Percentiles rank a stretch among this genome's conserved stretches.
These are phyloP conservation scores for Aspergillus felis DNA, from an alignment of 2,329 filamentous ascomycete genomes.

Conservation along the genomic window DNA sequence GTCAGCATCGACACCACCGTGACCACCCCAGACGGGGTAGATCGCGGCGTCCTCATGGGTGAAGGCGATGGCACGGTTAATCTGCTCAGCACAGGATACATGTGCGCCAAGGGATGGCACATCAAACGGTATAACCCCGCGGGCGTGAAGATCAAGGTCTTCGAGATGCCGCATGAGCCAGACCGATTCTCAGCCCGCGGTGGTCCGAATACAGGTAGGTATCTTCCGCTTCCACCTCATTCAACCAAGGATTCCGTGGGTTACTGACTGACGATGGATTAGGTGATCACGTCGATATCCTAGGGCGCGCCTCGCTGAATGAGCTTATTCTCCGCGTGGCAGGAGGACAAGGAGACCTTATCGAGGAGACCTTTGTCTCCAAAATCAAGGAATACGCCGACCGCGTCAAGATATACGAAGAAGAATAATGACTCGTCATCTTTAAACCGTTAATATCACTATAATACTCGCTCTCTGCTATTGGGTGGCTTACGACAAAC, in stretches of 20 bases:
- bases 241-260: not conserved
- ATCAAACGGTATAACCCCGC: slow-evolving; percentile 93
- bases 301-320: slow-evolving; percentile 83
- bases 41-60: slow-evolving; percentile 91
- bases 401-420: slow-evolving; percentile 77
- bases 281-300: slow-evolving; percentile 94
- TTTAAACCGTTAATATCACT: not conserved
- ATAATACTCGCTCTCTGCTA: not conserved
- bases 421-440: slow-evolving; percentile 33
- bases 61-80: slow-evolving; percentile 97
- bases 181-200: slow-evolving; percentile 82
- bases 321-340: slow-evolving; percentile 85
- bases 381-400: slow-evolving; percentile 79
- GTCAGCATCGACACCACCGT: slow-evolving; percentile 53
- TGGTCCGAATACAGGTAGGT: slow-evolving; percentile 62
- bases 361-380: slow-evolving; percentile 73
- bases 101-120: slow-evolving; percentile 94
- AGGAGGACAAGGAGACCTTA: slow-evolving; percentile 75
- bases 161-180: slow-evolving; percentile 95
- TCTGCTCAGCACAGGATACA: slow-evolving; percentile 86
- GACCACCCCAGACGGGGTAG: slow-evolving; percentile 47
- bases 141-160: slow-evolving; percentile 73
- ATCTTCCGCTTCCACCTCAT: slow-evolving; percentile 43
- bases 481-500: not conserved
- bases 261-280: slow-evolving; percentile 29